phyloP scores from a whole-genome alignment of 805 yeast species.

The Priceomyces carsonii region DNA sequence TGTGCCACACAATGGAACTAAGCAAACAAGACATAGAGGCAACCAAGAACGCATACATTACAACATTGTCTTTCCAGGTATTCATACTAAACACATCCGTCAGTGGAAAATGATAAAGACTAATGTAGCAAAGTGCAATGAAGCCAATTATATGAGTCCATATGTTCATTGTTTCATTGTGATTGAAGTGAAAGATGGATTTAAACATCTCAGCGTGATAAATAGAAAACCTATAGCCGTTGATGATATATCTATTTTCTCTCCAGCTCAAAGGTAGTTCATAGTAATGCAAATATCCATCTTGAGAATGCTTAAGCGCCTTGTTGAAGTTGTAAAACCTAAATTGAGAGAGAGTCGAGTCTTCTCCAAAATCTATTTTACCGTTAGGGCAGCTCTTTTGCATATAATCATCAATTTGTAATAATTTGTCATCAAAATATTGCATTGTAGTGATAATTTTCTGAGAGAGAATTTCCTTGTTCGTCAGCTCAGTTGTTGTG shows the following conservation, averaged over 20 bases:
- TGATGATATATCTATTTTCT: constrained; percentile 80
- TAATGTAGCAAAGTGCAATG: constrained; percentile 53
- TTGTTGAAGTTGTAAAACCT: constrained; percentile 41
- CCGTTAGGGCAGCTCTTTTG: constrained; percentile 32
- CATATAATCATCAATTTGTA: constrained; percentile 38
- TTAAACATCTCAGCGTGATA: constrained; percentile 59
- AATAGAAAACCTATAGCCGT: constrained; percentile 82
- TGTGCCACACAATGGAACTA: constrained; percentile 88
- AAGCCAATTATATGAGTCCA: constrained; percentile 90
- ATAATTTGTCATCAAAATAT: constrained; percentile 41
- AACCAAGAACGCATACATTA: constrained; percentile 62
- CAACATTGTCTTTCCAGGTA: constrained; percentile 46
- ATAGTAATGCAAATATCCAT: constrained; percentile 67
- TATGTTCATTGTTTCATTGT: constrained; percentile 89
- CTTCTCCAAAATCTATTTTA: constrained; percentile 25
- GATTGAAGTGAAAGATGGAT: constrained; percentile 60
- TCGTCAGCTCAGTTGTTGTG: constrained; percentile 7
- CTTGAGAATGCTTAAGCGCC: constrained; percentile 31
- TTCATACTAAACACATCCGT: constrained; percentile 48
- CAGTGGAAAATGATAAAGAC: constrained; percentile 62
- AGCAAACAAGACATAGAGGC: constrained; percentile 77
- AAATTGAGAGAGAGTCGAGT: constrained; percentile 32
- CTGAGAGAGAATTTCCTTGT: constrained; percentile 30
- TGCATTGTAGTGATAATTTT: constrained; percentile 44
- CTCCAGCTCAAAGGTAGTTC: constrained; percentile 93